phyloP scores from a whole-genome alignment of 176 grass and related monocot genomes.

The Thalia dealbata region DNA sequence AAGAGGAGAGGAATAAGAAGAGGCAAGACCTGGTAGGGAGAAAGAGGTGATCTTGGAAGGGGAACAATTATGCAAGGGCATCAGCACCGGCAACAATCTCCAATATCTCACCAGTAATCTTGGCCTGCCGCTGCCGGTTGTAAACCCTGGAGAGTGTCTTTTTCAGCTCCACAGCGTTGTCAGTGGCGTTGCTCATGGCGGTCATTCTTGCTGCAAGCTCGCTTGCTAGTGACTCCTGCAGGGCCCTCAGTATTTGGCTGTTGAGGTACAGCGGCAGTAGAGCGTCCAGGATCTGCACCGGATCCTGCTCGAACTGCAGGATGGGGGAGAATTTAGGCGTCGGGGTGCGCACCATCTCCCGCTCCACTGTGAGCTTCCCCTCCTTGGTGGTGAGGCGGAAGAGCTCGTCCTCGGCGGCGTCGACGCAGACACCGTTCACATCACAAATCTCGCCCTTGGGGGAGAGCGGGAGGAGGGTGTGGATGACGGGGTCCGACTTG shows the following conservation, averaged over 20 bases:
- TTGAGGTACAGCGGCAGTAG: conserved; percentile 10
- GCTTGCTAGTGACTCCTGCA: conserved; percentile 8
- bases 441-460: conserved; percentile 2
- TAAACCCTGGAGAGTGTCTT: background rate
- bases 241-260: conserved; percentile 9
- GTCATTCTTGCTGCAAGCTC: conserved; percentile 3
- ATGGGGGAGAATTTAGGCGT: conserved; percentile 1
- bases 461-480: conserved; percentile 7
- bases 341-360: background rate
- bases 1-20: background rate
- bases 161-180: conserved; percentile 7
- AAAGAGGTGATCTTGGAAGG: background rate
- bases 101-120: conserved; percentile 13
- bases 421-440: conserved; percentile 4
- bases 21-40: background rate
- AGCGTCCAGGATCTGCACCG: conserved; percentile 6
- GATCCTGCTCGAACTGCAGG: conserved; percentile 10
- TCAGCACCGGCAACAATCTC: conserved; percentile 1
- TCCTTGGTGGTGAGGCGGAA: conserved; percentile 14
- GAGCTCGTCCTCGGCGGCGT: conserved; percentile 6
- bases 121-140: conserved; percentile 9
- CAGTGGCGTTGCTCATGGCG: conserved; percentile 12
- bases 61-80: background rate
- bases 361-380: conserved; percentile 7
- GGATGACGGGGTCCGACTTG: conserved; percentile 13